Conservation (phyloP, 768 basidiomycete genomes). For the Amanita brunnescens region DNA sequence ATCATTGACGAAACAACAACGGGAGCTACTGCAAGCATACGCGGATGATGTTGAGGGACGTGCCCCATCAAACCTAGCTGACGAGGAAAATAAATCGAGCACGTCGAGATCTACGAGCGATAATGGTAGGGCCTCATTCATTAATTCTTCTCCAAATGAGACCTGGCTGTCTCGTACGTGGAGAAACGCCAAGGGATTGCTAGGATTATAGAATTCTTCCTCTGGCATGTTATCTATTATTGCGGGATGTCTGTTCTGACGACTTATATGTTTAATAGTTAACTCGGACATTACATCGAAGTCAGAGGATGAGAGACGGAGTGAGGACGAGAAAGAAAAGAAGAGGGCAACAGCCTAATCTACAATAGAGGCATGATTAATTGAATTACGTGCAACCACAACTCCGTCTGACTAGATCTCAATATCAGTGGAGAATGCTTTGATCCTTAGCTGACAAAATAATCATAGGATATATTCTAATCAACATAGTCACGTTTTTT, state of each 20-base stretch:
- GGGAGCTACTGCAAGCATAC: slow-evolving; percentile 79
- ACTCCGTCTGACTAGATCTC: slow-evolving; percentile 2
- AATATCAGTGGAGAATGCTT: background rate
- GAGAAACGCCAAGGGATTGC: slow-evolving; percentile 61
- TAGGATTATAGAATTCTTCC: slow-evolving; percentile 57
- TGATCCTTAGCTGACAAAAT: background rate
- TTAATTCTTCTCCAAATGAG: slow-evolving; percentile 44
- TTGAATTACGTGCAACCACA: slow-evolving; percentile 12
- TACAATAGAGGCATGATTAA: slow-evolving; percentile 11
- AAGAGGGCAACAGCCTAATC: slow-evolving; percentile 42
- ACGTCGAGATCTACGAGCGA: slow-evolving; percentile 20
- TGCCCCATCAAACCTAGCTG: slow-evolving; percentile 10
- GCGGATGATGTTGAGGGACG: slow-evolving; percentile 90
- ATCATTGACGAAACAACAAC: slow-evolving; percentile 75
- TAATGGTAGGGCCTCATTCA: slow-evolving; percentile 74
- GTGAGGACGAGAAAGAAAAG: slow-evolving; percentile 32
- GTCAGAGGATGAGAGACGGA: slow-evolving; percentile 19
- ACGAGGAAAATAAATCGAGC: slow-evolving; percentile 16
- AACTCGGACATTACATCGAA: slow-evolving; percentile 12
- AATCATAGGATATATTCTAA: background rate
- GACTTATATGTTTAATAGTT: slow-evolving; percentile 18
- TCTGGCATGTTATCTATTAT: slow-evolving; percentile 39
- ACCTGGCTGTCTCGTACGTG: slow-evolving; percentile 65
- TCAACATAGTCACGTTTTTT: slow-evolving; percentile 7
- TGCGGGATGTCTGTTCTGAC: slow-evolving; percentile 18